Percentiles rank a stretch among this genome's conserved stretches.
These are phyloP conservation scores for Ustilago xerochloae DNA, from an alignment of 1,284 basidiomycete species.

Conservation along the genomic window DNA sequence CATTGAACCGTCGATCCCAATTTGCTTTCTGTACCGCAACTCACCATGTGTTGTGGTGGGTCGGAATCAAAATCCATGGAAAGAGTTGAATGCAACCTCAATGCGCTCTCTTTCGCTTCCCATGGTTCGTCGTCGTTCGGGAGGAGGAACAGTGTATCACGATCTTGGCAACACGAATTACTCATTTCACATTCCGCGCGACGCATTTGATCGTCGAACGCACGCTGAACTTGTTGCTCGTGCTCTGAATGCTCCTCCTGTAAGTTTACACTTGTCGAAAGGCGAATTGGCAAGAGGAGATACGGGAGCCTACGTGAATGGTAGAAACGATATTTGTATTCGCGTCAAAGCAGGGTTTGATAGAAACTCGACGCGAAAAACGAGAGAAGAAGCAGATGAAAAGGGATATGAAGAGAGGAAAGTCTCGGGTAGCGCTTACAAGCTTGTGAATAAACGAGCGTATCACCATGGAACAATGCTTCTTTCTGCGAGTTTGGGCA, in stretches of 20 bases:
- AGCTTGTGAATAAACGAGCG: slow-evolving; percentile 87
- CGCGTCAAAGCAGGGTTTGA: slow-evolving; percentile 76
- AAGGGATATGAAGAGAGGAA: slow-evolving; percentile 68
- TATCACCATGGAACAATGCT: slow-evolving; percentile 99
- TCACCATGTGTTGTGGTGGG: slow-evolving; percentile 92
- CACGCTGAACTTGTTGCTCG: slow-evolving; percentile 83
- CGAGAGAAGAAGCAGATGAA: slow-evolving; percentile 19
- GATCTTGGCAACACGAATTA: slow-evolving; percentile 98
- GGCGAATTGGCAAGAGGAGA: slow-evolving; percentile 5
- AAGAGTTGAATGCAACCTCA: slow-evolving; percentile 82
- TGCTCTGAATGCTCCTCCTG: slow-evolving; percentile 76
- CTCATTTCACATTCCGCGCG: slow-evolving; percentile 87
- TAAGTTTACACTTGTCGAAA: slow-evolving; percentile 13
- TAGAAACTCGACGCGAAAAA: slow-evolving; percentile 58
- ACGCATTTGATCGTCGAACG: slow-evolving; percentile 80
- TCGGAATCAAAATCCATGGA: slow-evolving; percentile 98
- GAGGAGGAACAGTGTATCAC: slow-evolving; percentile 97
- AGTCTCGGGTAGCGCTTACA: slow-evolving; percentile 98
- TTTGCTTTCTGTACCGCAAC: slow-evolving; percentile 90
- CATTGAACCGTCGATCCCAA: slow-evolving; percentile 43
- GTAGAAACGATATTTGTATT: slow-evolving; percentile 79
- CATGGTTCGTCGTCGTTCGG: slow-evolving; percentile 86
- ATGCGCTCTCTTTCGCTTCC: slow-evolving; percentile 75
- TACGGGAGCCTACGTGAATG: slow-evolving; percentile 76
- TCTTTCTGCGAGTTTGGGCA: slow-evolving; percentile 70